phyloP scores from a whole-genome alignment of 495 filamentous ascomycete species.

The Podospora pseudocomata region DNA sequence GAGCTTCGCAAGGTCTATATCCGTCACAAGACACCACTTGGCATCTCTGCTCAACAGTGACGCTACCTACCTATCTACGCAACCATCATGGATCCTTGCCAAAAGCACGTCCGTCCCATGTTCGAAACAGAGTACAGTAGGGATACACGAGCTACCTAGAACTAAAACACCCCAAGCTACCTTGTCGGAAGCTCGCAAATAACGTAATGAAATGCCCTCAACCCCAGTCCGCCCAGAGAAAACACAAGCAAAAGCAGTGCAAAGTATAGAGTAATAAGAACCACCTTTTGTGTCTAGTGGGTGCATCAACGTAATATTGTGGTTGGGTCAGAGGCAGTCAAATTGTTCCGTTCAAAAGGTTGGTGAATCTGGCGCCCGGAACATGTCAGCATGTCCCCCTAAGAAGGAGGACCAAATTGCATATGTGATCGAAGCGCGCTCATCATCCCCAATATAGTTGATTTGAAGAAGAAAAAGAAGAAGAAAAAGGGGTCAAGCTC shows the following conservation, averaged over 20 bases:
- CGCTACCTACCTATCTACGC: too few species aligned
- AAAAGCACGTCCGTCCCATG: too few species aligned
- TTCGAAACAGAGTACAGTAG: background rate
- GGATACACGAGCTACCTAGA: background rate
- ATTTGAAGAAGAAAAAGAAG: conserved; percentile 37
- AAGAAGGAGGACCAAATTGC: conserved; percentile 26
- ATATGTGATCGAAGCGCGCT: conserved; percentile 45
- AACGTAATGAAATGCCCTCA: background rate
- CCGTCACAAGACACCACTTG: background rate
- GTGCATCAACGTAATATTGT: conserved; percentile 33
- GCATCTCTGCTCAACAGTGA: background rate
- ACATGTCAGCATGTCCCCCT: conserved; percentile 55
- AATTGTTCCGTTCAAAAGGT: conserved; percentile 49
- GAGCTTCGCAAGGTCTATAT: background rate
- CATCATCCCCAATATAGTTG: conserved; percentile 60
- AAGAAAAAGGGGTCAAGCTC: conserved; percentile 12
- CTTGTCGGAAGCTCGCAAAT: background rate
- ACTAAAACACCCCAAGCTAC: background rate
- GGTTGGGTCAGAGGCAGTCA: conserved; percentile 56
- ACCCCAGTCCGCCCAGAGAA: background rate
- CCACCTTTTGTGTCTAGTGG: conserved; percentile 5
- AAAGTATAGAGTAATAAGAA: conserved; percentile 10
- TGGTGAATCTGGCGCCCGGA: conserved; percentile 54
- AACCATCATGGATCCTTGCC: too few species aligned
- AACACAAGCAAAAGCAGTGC: conserved; percentile 5